These are phyloP conservation scores for Chrysanthemum lavandulifolium DNA, from an alignment of 129 eudicot species.

Conservation along the genomic window DNA sequence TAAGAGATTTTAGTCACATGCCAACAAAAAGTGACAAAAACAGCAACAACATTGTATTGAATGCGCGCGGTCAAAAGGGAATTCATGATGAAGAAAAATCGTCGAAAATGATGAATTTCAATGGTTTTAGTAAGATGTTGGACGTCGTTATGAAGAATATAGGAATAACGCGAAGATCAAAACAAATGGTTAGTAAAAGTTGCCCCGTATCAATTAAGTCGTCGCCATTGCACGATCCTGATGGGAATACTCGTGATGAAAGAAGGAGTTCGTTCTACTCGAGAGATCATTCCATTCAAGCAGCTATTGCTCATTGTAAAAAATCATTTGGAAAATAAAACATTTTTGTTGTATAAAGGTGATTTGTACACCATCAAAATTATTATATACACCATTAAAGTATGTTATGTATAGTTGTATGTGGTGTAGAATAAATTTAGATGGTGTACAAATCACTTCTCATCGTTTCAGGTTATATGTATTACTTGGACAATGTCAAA, in stretches of 20 bases:
- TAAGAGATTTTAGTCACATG: background rate
- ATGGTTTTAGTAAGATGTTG: slow-evolving; percentile 27
- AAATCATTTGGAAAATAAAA: slow-evolving; percentile 25
- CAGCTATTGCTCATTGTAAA: slow-evolving; percentile 52
- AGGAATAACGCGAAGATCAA: slow-evolving; percentile 15
- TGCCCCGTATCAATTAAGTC: slow-evolving; percentile 38
- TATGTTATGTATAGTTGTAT: no score
- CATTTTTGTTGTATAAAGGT: no score
- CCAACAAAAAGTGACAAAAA: background rate
- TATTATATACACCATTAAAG: background rate
- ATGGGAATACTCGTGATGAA: slow-evolving; percentile 11
- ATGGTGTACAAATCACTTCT: no score
- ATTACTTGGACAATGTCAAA: no score
- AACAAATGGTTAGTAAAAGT: slow-evolving; percentile 28
- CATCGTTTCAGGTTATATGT: no score
- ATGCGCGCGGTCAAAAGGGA: background rate
- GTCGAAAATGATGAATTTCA: background rate
- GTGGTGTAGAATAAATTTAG: no score
- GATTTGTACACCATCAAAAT: background rate
- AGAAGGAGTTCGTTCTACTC: slow-evolving; percentile 32
- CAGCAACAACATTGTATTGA: background rate
- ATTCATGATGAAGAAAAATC: background rate
- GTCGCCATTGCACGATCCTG: slow-evolving; percentile 24
- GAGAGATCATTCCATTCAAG: slow-evolving; percentile 38
- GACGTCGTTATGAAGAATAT: slow-evolving; percentile 26